Percentiles rank a stretch among this genome's conserved stretches.
Conservation (phyloP, 768 basidiomycete genomes). For the Lactarius hengduanensis region DNA sequence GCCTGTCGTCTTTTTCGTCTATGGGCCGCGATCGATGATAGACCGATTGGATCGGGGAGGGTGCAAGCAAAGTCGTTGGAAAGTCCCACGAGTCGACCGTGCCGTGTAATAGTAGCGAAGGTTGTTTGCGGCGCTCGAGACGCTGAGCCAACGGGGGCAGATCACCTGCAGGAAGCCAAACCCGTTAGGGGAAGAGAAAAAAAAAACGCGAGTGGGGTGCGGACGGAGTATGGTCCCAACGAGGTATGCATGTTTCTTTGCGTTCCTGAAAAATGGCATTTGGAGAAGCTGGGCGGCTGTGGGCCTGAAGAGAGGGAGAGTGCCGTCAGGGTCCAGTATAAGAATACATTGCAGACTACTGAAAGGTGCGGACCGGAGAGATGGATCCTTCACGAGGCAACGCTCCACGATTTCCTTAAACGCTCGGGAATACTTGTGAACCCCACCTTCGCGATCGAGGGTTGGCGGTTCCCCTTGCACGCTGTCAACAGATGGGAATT, state of each 20-base stretch:
- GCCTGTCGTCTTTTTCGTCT: background rate
- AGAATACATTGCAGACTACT: background rate
- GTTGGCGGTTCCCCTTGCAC: slow-evolving; percentile 78
- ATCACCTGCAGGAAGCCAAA: slow-evolving; percentile 42
- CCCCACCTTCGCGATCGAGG: slow-evolving; percentile 68
- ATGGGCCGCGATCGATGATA: background rate
- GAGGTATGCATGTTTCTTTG: slow-evolving; percentile 78
- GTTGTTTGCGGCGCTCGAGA: slow-evolving; percentile 60
- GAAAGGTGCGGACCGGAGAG: slow-evolving; percentile 51
- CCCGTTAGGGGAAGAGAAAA: background rate
- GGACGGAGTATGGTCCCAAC: slow-evolving; percentile 71
- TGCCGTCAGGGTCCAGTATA: background rate
- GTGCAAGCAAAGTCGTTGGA: slow-evolving; percentile 36
- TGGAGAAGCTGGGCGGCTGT: slow-evolving; percentile 75
- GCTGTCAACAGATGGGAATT: slow-evolving; percentile 37
- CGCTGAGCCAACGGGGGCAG: slow-evolving; percentile 71
- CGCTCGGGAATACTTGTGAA: slow-evolving; percentile 70
- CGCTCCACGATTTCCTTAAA: slow-evolving; percentile 83
- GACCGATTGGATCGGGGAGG: slow-evolving; percentile 21
- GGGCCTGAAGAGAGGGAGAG: slow-evolving; percentile 50
- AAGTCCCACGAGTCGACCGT: slow-evolving; percentile 87
- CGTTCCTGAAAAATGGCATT: slow-evolving; percentile 72
- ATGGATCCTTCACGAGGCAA: slow-evolving; percentile 84
- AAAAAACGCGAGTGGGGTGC: slow-evolving; percentile 20
- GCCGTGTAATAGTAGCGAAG: slow-evolving; percentile 41